These are phyloP conservation scores for Podospora tetraspora DNA, from an alignment of 495 filamentous ascomycete genomes.

Conservation along the genomic window DNA sequence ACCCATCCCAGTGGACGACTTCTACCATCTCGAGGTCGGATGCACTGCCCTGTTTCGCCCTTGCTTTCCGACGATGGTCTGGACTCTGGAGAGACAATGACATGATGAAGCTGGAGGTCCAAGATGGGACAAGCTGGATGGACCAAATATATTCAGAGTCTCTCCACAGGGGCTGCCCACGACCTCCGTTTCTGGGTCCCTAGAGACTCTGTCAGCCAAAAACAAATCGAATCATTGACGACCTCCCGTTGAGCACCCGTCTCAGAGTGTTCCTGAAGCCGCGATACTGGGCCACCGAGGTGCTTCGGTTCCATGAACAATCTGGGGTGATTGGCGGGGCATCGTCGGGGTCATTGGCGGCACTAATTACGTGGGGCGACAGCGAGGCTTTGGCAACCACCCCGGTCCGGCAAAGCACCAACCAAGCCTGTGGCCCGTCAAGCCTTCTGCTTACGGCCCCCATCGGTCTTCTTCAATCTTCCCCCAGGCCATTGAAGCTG, in stretches of 20 bases:
- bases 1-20: not conserved
- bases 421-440: not conserved
- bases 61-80: not conserved
- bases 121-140: not conserved
- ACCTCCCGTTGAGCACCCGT: not conserved
- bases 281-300: slow-evolving; percentile 16
- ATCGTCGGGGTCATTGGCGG: slow-evolving; percentile 8
- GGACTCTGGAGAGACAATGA: not conserved
- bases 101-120: not conserved
- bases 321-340: slow-evolving; percentile 1
- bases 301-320: not conserved
- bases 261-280: slow-evolving; percentile 13
- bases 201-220: not conserved
- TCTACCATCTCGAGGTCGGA: not conserved
- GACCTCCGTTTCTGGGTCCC: not conserved
- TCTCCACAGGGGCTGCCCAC: not conserved
- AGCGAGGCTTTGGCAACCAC: not conserved
- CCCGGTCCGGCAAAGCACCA: not conserved
- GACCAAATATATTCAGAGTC: not conserved
- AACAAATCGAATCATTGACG: not conserved
- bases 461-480: not conserved
- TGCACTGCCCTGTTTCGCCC: not conserved
- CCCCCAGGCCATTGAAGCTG: not conserved
- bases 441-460: not conserved
- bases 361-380: slow-evolving; percentile 1